Evolutionary conservation across 1,284 basidiomycete species (phyloP).

Genomic region (Ceratobasidium sp.): DNA sequence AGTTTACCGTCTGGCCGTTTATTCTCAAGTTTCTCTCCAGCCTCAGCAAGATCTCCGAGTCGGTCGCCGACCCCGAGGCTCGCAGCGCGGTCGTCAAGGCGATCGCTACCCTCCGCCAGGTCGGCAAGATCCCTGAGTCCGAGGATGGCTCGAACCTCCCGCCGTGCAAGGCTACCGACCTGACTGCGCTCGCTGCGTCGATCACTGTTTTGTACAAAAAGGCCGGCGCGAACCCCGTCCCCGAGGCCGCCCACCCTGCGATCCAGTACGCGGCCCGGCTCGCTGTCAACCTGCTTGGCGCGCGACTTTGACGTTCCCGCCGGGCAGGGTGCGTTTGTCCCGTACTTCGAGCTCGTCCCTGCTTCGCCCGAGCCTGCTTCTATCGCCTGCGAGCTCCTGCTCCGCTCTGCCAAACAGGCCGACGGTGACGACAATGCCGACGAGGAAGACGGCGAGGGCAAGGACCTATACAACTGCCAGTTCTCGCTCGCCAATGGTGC

Average conservation of each 20-base stretch:
- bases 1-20: conserved; percentile 96
- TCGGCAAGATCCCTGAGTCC: conserved; percentile 84
- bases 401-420: conserved; percentile 87
- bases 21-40: conserved; percentile 94
- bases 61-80: conserved; percentile 96
- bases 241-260: conserved; percentile 71
- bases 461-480: conserved; percentile 98
- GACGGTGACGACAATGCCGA: conserved; percentile 75
- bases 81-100: conserved; percentile 90
- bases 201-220: conserved; percentile 88
- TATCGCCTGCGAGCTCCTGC: conserved; percentile 86
- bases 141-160: conserved; percentile 92
- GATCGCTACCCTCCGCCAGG: conserved; percentile 92
- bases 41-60: conserved; percentile 91
- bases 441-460: conserved; percentile 96
- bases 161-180: conserved; percentile 80
- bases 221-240: conserved; percentile 66
- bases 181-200: conserved; percentile 71
- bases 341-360: conserved; percentile 79
- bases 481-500: conserved; percentile 99
- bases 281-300: conserved; percentile 87
- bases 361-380: conserved; percentile 74
- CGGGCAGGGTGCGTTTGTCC: conserved; percentile 83
- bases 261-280: conserved; percentile 82
- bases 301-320: conserved; percentile 93